Base-by-base conservation (phyloP, 2,329 filamentous ascomycete genomes). In the Aspergillus glaucus region DNA sequence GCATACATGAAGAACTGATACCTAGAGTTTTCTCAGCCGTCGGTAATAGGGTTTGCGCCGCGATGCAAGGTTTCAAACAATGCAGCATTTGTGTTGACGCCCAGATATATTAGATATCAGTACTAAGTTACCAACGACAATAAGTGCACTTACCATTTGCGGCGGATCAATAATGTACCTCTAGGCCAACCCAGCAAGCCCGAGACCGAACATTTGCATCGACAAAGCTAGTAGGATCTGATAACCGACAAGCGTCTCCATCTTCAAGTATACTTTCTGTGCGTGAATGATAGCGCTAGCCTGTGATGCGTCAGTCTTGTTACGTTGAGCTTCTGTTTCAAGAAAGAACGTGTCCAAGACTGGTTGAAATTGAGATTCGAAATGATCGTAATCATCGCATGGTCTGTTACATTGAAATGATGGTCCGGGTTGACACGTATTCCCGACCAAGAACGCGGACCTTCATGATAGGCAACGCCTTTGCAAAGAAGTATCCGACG, bases 331-430 rank as follows among this genome's bases (percentile, higher is more conserved):
- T 15, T 10, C 12, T 36, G 12, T n/a, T 10, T 17, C 42, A 15
- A 15, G 15, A 15, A 24, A 7, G 12, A 4, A 47, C 43, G 22
- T 34, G 55, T 52, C 56, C 56, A 59, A 22, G 56, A 59, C 22
- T 54, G 71, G 4, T 70, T 72, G 53, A 75, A 75, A 10, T 68
- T 70, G 14, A 75, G 67, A 47, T 76, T 77, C 39, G 66, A 68
- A 72, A 76, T 75, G 53, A 75, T 71, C 22, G 71, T 71, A 17
- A 74, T 66, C 15, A 75, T 53, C 1, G 70, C 66, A 44, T 75
- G 73, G 42, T 75, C 73, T 50, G 75, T 75, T 54, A 73, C 66
- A 53, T 74, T 75, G 61, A 74, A 75, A 48, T 64, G 62, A 39
- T 63, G 64, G 43, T 73, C 72, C 0, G 72, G 72, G 49, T 75